Base-by-base conservation (phyloP, 768 basidiomycete genomes). In the Phallus indusiatus region DNA sequence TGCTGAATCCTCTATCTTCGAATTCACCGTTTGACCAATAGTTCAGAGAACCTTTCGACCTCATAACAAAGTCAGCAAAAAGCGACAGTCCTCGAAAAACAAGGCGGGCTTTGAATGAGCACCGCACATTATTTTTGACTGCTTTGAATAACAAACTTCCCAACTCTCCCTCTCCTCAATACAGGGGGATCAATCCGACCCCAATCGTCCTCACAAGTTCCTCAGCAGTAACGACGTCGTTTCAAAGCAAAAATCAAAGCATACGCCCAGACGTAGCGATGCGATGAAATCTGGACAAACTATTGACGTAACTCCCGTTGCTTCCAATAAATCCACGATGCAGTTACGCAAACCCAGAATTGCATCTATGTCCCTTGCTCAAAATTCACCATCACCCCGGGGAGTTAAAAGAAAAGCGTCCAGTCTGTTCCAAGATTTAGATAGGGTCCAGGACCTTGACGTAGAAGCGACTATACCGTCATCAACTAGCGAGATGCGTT, bases 1-100 rank as follows among this genome's bases (percentile, higher is more conserved):
- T 35, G 18, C 9, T 7, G 21, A 37, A 20, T 21, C n/a, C 46
- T 22, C 53, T 61, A 49, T 53, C 21, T 37, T 12, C 5, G 37
- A 16, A 61, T 59, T 34, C 46, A 22, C 20, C 28, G 52, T 64
- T 59, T 62, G 18, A 51, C 59, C 10, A 2, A 24, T 60, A 87
- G 83, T 88, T 79, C 66, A 84, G 87, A 69, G 64, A 79, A 8
- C 72, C 76, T 42, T 82, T 80, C 60, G 84, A 87, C 69, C 77
- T 90, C 3, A 68, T 86, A 17, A 78, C 80, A 49, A 75, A 78
- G 60, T 71, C 73, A 4, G 63, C 69, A 16, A 42, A 76, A 2
- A 71, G 78, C 34, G 77, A 36, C 21, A 75, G 80, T 5, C 77
- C 81, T 17, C 77, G 88, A 49, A 75, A 77, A 42, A 89, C 86